Evolutionary conservation across 163 green algal genomes (phyloP).

Genomic region (Chloroidium sp.): DNA sequence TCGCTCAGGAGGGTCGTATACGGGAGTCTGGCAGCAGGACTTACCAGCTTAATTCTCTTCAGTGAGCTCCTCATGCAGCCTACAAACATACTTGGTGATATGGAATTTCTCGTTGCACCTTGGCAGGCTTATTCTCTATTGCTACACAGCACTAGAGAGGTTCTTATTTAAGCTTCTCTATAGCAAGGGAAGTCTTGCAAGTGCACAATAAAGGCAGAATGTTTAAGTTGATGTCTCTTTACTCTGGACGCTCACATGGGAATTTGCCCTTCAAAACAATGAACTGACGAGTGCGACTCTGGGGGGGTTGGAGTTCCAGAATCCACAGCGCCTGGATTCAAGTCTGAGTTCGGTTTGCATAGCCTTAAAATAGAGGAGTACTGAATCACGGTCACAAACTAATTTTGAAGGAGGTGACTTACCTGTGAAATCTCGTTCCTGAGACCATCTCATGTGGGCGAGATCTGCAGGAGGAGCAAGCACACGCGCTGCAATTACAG

Average conservation of each 20-base stretch:
- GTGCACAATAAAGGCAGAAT: no score
- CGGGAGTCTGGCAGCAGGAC: slow-evolving; percentile 8
- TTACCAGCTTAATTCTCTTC: slow-evolving; percentile 11
- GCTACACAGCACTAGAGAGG: background rate
- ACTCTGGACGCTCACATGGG: no score
- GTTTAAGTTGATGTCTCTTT: no score
- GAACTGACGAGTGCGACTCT: no score
- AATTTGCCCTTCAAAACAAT: no score
- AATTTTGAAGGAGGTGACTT: no score
- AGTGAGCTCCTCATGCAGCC: slow-evolving; percentile 4
- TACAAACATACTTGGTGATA: background rate
- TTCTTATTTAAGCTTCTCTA: background rate
- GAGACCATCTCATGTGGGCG: background rate
- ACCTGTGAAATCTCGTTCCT: background rate
- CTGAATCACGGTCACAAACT: no score
- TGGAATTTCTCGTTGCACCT: background rate
- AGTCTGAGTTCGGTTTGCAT: background rate
- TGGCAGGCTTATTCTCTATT: background rate
- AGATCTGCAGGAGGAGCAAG: slow-evolving; percentile 8
- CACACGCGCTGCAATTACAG: slow-evolving; percentile 3
- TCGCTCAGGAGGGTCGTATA: slow-evolving; percentile 14
- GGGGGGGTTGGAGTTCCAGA: no score
- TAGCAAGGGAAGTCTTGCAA: no score
- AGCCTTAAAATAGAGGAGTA: background rate
- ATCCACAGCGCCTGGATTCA: no score